A percentile compares a stretch with the other conserved stretches of the same genome.
Conservation (phyloP, 2,329 filamentous ascomycete genomes). For the Cercospora nicotianae region DNA sequence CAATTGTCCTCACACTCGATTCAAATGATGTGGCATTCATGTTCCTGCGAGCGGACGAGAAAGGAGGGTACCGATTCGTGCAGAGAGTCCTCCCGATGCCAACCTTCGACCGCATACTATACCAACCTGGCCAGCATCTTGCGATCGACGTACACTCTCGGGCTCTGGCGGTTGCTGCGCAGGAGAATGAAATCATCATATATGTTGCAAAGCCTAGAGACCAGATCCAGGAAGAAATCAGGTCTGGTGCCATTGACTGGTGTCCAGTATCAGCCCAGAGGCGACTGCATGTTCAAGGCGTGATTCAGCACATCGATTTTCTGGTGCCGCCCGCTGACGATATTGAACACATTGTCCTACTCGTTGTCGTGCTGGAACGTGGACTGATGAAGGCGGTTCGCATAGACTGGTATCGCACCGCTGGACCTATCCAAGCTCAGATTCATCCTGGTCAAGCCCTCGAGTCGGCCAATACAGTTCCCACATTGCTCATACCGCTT, state of each 20-base stretch:
- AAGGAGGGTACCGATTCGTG: conserved; percentile 60
- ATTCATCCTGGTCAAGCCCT: conserved; percentile 31
- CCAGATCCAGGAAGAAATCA: conserved; percentile 54
- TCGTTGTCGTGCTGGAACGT: conserved; percentile 58
- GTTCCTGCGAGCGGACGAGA: conserved; percentile 56
- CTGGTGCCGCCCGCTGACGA: conserved; percentile 69
- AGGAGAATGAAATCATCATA: conserved; percentile 69
- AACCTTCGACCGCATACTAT: conserved; percentile 52
- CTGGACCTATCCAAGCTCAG: conserved; percentile 26
- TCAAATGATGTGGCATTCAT: conserved; percentile 74
- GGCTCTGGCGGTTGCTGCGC: conserved; percentile 66
- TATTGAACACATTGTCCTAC: conserved; percentile 70
- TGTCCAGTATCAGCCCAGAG: conserved; percentile 60
- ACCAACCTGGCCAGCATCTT: conserved; percentile 63
- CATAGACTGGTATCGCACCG: conserved; percentile 36
- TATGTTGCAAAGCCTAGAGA: conserved; percentile 65
- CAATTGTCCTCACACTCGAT: conserved; percentile 74
- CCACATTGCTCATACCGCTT: conserved; percentile 45
- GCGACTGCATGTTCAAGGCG: conserved; percentile 57
- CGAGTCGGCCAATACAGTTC: conserved; percentile 28
- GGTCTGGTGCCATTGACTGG: conserved; percentile 46
- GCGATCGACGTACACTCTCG: conserved; percentile 73
- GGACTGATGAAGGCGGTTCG: conserved; percentile 45
- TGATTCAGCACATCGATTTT: conserved; percentile 86
- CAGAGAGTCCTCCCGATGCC: conserved; percentile 61